phyloP scores from a whole-genome alignment of 345 rosid genomes.

The Eucalyptus regnans region DNA sequence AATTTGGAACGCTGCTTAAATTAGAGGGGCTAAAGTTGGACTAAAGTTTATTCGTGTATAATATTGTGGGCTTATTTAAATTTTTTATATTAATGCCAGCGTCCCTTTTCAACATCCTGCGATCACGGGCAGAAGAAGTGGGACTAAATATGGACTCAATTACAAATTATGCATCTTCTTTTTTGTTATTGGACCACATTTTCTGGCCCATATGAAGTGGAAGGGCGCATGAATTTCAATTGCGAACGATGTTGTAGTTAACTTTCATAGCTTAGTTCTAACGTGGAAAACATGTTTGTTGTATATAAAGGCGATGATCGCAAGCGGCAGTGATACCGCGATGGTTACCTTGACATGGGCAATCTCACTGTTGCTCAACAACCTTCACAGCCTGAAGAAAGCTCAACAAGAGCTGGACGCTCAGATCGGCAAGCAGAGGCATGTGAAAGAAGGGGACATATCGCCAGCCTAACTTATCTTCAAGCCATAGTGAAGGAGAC shows the following conservation, averaged over 20 bases:
- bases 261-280: not conserved
- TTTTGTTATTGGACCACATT: not conserved
- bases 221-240: not conserved
- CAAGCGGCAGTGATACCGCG: not conserved
- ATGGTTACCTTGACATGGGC: conserved; percentile 3
- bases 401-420: not conserved
- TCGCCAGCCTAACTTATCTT: conserved; percentile 14
- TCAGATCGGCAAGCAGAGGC: not conserved
- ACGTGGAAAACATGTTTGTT: not conserved
- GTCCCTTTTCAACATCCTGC: not conserved
- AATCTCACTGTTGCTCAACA: not conserved
- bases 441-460: conserved; percentile 9
- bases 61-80: not conserved
- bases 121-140: not conserved
- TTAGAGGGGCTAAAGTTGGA: not conserved
- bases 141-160: not conserved
- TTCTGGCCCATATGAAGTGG: not conserved
- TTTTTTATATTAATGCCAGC: not conserved
- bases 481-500: conserved; percentile 28
- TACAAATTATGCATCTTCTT: not conserved
- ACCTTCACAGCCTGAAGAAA: not conserved
- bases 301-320: not conserved
- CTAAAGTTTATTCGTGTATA: not conserved
- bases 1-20: not conserved
- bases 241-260: not conserved